phyloP scores from a whole-genome alignment of 1,139 yeast species.

The Blastobotrys apis region DNA sequence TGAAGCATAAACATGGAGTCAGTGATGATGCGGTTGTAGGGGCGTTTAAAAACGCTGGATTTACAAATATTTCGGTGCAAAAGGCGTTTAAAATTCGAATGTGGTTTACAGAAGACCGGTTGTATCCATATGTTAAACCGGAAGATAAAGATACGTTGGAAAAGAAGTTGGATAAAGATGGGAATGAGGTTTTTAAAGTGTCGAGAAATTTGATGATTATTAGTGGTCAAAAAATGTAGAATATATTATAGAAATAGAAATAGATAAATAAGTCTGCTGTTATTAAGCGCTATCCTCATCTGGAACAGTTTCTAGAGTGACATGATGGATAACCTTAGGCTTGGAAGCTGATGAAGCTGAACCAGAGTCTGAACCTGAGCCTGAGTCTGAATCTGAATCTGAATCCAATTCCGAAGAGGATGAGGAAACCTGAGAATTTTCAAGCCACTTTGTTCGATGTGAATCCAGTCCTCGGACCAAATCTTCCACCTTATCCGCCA shows the following conservation, averaged over 20 bases:
- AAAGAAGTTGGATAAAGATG: conserved; percentile 13
- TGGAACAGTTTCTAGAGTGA: conserved; percentile 25
- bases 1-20: conserved; percentile 21
- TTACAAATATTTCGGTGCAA: conserved; percentile 19
- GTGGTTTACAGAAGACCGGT: conserved; percentile 25
- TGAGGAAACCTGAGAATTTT: neutral
- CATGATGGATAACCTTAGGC: conserved; percentile 18
- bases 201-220: conserved; percentile 20
- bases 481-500: conserved; percentile 28
- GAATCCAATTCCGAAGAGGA: conserved; percentile 11
- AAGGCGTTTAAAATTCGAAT: conserved; percentile 20
- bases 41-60: conserved; percentile 22
- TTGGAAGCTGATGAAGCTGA: neutral
- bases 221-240: conserved; percentile 15
- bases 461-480: conserved; percentile 22
- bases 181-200: conserved; percentile 16
- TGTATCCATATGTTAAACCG: conserved; percentile 15
- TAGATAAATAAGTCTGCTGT: neutral
- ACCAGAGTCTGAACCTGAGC: conserved; percentile 1
- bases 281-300: conserved; percentile 18
- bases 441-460: conserved; percentile 18
- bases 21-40: conserved; percentile 20
- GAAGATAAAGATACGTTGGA: conserved; percentile 1
- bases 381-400: conserved; percentile 10
- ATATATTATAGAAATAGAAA: conserved; percentile 1